These are phyloP conservation scores for Rhododendron mucronatum DNA, from an alignment of 148 eudicot species.

Conservation along the genomic window DNA sequence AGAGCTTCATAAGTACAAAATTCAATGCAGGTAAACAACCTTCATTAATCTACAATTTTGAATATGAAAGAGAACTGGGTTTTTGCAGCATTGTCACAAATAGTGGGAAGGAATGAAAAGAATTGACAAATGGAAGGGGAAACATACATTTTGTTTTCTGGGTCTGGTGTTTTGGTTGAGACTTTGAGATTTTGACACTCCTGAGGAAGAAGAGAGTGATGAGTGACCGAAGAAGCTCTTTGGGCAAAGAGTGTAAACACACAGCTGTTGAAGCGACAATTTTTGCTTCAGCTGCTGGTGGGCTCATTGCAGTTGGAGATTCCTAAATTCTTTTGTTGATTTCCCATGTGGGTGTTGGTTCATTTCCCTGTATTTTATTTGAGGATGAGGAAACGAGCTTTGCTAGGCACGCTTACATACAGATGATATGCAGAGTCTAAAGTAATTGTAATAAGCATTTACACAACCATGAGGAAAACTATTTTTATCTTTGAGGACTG, in stretches of 20 bases:
- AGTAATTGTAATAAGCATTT: no score
- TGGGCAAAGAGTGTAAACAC: neutral
- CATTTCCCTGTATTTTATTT: neutral
- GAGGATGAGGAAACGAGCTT: neutral
- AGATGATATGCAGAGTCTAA: no score
- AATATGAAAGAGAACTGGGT: neutral
- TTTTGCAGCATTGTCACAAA: constrained; percentile 3
- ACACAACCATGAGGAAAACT: neutral
- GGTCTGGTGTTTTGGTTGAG: neutral
- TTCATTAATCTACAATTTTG: neutral
- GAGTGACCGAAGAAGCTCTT: neutral
- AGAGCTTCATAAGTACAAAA: neutral
- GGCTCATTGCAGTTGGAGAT: constrained; percentile 3
- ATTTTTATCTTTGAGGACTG: neutral
- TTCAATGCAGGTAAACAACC: neutral
- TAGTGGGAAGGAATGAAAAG: neutral
- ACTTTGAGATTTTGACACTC: neutral
- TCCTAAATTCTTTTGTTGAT: neutral
- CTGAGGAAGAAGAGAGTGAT: neutral
- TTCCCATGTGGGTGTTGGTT: neutral
- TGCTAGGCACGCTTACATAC: neutral
- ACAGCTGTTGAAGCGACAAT: neutral
- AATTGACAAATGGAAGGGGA: neutral
- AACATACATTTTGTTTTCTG: neutral
- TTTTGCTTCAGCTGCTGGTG: neutral